Base-by-base conservation (phyloP, 2,329 filamentous ascomycete species). In the Fusarium miscanthi region DNA sequence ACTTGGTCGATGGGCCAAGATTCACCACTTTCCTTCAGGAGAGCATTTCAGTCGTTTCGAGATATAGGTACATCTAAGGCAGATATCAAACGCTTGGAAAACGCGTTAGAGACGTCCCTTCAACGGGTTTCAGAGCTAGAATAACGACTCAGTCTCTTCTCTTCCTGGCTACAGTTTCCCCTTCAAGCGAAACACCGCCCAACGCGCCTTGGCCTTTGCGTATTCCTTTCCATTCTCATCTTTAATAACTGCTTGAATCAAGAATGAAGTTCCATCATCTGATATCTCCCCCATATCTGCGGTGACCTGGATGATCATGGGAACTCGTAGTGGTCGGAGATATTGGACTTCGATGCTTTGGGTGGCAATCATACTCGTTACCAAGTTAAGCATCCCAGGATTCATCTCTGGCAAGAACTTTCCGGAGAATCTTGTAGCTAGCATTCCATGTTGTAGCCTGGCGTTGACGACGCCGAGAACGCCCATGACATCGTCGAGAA, bases 391-490 rank as follows among this genome's bases (percentile, higher is more conserved):
- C 21, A 49, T 49, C 19, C 21, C 14, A 9, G 16, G 10, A 8
- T 31, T 38, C 0, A 0, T 3, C 3, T 58, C 9, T 7, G 25
- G 54, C 1, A 8, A 23, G 6, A 21, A 38, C 1, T 6, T 31
- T 2, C 3, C 6, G 0, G 8, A 5, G 2, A 6, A 19, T 10
- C 19, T 5, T 8, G 25, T 49, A 21, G 33, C 8, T 1, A 30
- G 23, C 4, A 58, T 27, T 4, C 21, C 21, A 3, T 11, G 4
- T 10, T 38, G 41, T 1, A 58, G 0, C 10, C 41, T 33, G 37
- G 31, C 21, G 14, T 38, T 58, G 0, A 23, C 0, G 8, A 58
- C 3, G 2, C 54, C 41, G 2, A 58, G 19, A 23, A 58, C 16
- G 17, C 54, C 54, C 10, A 38, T 30, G 1, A 49, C 14, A 38